Conservation (phyloP, 1,284 basidiomycete species). For the Melampsora abietis-canadensis region DNA sequence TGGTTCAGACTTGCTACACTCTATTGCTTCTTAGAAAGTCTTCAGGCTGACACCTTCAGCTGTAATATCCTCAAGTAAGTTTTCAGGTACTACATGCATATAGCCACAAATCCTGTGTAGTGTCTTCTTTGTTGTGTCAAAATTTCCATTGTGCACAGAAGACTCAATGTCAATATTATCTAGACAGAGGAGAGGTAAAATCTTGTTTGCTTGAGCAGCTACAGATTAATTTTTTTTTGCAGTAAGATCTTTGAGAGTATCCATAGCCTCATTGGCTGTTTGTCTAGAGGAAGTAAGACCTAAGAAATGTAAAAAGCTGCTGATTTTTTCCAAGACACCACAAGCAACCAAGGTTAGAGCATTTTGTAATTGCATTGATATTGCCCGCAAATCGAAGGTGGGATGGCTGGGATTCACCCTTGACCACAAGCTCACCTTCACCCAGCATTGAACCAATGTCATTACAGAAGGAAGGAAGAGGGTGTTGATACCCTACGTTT, state of each 20-base stretch:
- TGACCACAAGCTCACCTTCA: too few relatives aligned
- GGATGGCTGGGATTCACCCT: too few relatives aligned
- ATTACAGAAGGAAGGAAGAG: too few relatives aligned
- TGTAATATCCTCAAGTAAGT: neutral
- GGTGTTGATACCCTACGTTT: too few relatives aligned
- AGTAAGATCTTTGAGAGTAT: neutral
- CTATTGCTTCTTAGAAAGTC: neutral
- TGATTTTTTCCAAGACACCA: constrained; percentile 3
- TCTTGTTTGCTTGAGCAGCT: neutral
- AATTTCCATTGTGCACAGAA: neutral
- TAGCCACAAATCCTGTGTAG: constrained; percentile 24
- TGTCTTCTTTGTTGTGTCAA: neutral
- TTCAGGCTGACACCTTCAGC: neutral
- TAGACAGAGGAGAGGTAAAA: constrained; percentile 9
- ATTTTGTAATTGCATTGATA: constrained; percentile 8
- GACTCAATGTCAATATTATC: constrained; percentile 19
- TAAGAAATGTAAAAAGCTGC: constrained; percentile 5
- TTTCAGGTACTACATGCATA: neutral
- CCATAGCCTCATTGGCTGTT: neutral
- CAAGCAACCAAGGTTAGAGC: neutral
- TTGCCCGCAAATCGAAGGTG: too few relatives aligned
- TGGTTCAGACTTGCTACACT: neutral
- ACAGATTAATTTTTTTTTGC: neutral
- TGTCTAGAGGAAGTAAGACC: neutral
- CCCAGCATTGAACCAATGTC: too few relatives aligned